phyloP scores from a whole-genome alignment of 352 stramenopile species.

The Nothophytophthora sp. region DNA sequence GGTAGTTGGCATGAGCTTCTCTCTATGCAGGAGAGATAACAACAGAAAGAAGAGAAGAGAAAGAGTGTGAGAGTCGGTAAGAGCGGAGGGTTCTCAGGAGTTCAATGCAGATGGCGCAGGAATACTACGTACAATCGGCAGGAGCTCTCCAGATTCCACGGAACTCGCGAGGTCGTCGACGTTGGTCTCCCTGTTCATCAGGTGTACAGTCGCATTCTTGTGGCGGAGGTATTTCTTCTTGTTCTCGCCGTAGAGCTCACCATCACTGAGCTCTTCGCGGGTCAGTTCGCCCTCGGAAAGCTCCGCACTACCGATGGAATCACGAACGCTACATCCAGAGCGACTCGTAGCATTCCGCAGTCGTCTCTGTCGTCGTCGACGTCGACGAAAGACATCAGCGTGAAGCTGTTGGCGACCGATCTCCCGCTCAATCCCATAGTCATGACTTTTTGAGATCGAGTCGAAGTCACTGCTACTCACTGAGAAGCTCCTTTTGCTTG shows the following conservation, averaged over 20 bases:
- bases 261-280: constrained; percentile 54
- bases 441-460: constrained; percentile 1
- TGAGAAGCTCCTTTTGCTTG: constrained; percentile 5
- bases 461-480: constrained; percentile 13
- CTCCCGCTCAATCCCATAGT: constrained; percentile 7
- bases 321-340: constrained; percentile 25
- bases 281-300: constrained; percentile 49
- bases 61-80: too few species aligned
- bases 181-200: constrained; percentile 2
- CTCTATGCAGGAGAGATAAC: constrained; percentile 25
- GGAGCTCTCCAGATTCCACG: constrained; percentile 59
- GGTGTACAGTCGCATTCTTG: constrained; percentile 23
- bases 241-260: constrained; percentile 49
- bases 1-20: constrained; percentile 21
- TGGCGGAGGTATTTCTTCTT: constrained; percentile 22
- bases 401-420: constrained; percentile 18
- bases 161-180: constrained; percentile 27
- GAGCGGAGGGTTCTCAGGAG: too few species aligned
- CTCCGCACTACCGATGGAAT: constrained; percentile 35
- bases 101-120: too few species aligned
- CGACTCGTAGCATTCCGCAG: background rate
- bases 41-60: too few species aligned
- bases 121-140: constrained; percentile 16
- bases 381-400: constrained; percentile 1
- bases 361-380: background rate